These are phyloP conservation scores for Ciborinia camelliae DNA, from an alignment of 2,329 filamentous ascomycete genomes.

Conservation along the genomic window DNA sequence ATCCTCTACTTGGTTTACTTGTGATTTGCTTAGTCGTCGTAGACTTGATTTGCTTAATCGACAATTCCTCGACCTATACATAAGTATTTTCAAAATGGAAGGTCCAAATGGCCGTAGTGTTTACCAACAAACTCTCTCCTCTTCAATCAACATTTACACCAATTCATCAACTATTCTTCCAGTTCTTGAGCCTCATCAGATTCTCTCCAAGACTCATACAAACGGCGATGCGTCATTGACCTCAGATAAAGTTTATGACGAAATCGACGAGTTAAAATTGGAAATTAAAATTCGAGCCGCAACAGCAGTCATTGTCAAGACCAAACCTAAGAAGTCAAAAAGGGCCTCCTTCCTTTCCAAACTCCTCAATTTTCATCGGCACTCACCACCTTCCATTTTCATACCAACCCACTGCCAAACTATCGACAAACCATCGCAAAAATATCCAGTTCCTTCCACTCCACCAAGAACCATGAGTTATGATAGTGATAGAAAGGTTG, in stretches of 20 bases:
- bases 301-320: neutral
- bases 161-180: neutral
- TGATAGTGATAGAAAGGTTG: no score
- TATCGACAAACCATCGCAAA: neutral
- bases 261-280: slow-evolving; percentile 16
- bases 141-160: neutral
- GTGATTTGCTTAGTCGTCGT: no score
- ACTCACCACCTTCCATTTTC: neutral
- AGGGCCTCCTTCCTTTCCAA: neutral
- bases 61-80: neutral
- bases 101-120: neutral
- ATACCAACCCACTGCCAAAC: neutral
- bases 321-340: neutral
- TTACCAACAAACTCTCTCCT: neutral
- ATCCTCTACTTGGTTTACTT: neutral
- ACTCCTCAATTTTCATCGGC: slow-evolving; percentile 11
- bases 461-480: neutral
- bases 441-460: neutral
- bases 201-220: neutral
- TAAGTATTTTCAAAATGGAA: slow-evolving; percentile 16
- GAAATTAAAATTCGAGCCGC: slow-evolving; percentile 7
- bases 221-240: slow-evolving; percentile 4
- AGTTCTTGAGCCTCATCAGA: neutral
- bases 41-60: neutral
- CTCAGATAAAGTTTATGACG: slow-evolving; percentile 13